Base-by-base conservation (phyloP, 208 protist genomes). In the Trypanosomatidae sp. region DNA sequence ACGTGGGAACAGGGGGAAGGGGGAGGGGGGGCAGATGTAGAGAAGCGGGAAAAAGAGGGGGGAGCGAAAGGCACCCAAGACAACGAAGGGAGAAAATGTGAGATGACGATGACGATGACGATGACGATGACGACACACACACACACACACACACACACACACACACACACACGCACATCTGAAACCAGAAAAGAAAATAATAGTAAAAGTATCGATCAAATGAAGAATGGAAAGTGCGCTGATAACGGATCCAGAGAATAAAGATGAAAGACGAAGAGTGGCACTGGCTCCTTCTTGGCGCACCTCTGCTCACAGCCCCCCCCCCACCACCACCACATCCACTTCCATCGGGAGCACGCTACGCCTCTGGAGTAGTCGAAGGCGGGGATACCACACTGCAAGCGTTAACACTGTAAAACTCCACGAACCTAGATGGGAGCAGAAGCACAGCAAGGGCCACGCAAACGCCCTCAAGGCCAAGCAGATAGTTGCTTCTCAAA, bases 181-280 rank as follows among this genome's bases (percentile, higher is more conserved):
- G 7, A 66, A 67, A 58, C n/a, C 10, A 43, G 47, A 69, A 69
- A 78, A 62, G 13, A 56, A 62, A 62, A 58, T 66, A 39, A 39
- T 39, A 39, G 36, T 39, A 39, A 39, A 39, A 39, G 36, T 39
- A 39, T 39, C 36, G 36, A 39, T 58, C 66, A 60, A 64, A 73
- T 52, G 60, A 47, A 64, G 44, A 73, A 66, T 50, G 43, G 46
- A 46, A 52, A 56, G 52, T 0, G 22, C 17, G 25, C 13, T 39
- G 9, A 10, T 39, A 60, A 25, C 5, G 55, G 55, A 33, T 12
- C 28, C 22, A 36, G 55, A 36, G 28, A 36, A 30, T 10, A 12
- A 17, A 30, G 55, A 10, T 17, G 46, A 60, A 36, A 12, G 55
- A 17, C 9, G 28, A 28, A 30, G 8, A 41, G 17, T 22, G 39